Evolutionary conservation across 768 basidiomycete species (phyloP), one percentile per base, ranked within the genome.

Genomic region (Roridomyces roridus): DNA sequence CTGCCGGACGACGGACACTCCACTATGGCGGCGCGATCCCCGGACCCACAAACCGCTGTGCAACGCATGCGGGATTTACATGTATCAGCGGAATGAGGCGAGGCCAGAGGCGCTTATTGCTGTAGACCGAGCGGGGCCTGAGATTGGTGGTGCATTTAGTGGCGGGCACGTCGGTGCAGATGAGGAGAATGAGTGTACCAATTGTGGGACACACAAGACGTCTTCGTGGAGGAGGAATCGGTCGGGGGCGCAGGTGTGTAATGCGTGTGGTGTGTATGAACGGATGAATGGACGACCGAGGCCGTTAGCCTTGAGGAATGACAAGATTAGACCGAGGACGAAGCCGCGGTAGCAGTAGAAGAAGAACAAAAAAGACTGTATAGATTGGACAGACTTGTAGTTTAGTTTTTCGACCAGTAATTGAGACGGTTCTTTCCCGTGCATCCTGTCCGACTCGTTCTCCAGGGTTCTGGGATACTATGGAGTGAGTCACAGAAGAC

Each of bases 21-120:
- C 56, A 1, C 44, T 57, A 5, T 57, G 56, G 56, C 56, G 56
- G n/a, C 49, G 56, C 21, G 56, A 57, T 28, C 56, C 56, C 6
- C 48, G 44, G 29, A 57, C 56, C 11, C 56, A 57, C 36, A 50
- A 46, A 37, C 11, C 56, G 10, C 49, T 57, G 4, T 57, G 56
- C 20, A 57, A 57, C 20, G 49, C 56, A 9, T 57, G 56, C n/a
- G 56, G 49, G 0, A n/a, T 57, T 2, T 57, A 57, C 25, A 21
- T 40, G 4, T 10, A 57, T 11, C 56, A 57, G 49, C 49, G 37
- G 6, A 15, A 41, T 5, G 21, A 24, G 44, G 25, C 4, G 9
- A 35, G 56, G 2, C 56, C 56, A 24, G 25, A 31, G 36, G 41
- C 1, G 1, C 56, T 57, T 11, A 57, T 57, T 10, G 56, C 25